Evolutionary conservation across 1,139 yeast species (phyloP), one percentile per base, ranked within the genome.

Genomic region (Williopsis jadinii): DNA sequence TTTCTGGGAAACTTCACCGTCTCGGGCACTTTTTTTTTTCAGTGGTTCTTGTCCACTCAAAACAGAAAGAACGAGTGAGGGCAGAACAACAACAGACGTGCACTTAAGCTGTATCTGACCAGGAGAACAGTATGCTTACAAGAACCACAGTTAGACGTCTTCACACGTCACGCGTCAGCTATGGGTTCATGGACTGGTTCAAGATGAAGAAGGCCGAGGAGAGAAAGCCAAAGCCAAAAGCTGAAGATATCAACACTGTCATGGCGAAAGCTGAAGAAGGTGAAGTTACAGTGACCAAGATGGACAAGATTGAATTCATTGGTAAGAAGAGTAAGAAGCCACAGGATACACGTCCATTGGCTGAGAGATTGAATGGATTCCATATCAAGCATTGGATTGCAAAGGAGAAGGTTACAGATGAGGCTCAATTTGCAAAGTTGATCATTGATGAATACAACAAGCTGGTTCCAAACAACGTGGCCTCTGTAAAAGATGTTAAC

Each of bases 121-220:
- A 13, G 11, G 28, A 33, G 11, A 15, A 33, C 9, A 14, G n/a
- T 9, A 19, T 11, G 34, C 19, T 19, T 30, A 35, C 41, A 13
- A 39, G 39, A 6, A 12, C 35, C 34, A 39, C 36, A 32, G 35
- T 30, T 4, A 40, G 45, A 39, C 51, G 53, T 33, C 38, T 42
- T 1, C 62, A 58, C 38, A 50, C 55, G 3, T 45, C 58, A 1
- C 42, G 52, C 27, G 48, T 45, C 3, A 39, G 43, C n/a, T 39
- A 42, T n/a, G 64, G 64, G 24, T 60, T 63, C 45, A 54, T 64
- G 56, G 63, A 64, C 35, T 66, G 70, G 70, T 61, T 66, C 42
- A 57, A 52, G 38, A 46, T 48, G 34, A 56, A 53, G 43, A 51
- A 53, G 40, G 40, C 42, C n/a, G 47, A 50, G 38, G 39, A 48